phyloP scores from a whole-genome alignment of 129 eudicot species.

The Saussurea involucrata region DNA sequence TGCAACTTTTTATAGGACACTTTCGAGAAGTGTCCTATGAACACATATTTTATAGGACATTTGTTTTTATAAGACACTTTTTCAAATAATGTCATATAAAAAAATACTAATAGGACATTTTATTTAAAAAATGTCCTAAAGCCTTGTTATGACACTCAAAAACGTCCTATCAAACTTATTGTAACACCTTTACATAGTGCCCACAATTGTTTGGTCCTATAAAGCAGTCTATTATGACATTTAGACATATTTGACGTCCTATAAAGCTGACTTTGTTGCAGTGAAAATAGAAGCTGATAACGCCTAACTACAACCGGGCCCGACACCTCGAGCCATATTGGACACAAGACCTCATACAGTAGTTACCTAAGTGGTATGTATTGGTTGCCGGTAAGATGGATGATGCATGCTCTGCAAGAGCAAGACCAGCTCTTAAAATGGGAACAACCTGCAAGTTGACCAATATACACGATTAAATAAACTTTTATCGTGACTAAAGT shows the following conservation, averaged over 20 bases:
- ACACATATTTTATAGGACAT: neutral
- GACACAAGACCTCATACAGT: neutral
- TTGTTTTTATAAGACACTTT: neutral
- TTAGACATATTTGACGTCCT: neutral
- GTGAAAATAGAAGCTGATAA: neutral
- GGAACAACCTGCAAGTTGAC: slow-evolving; percentile 69
- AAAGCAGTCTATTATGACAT: neutral
- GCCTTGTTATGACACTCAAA: neutral
- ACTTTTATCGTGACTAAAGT: neutral
- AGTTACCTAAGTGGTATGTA: slow-evolving; percentile 82
- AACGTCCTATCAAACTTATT: neutral
- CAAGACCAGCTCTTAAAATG: slow-evolving; percentile 97
- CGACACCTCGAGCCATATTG: too few relatives aligned
- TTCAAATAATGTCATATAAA: neutral
- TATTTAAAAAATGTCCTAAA: neutral
- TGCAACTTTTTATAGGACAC: too few relatives aligned
- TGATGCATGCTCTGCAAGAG: slow-evolving; percentile 93
- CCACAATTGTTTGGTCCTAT: neutral
- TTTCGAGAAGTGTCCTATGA: too few relatives aligned
- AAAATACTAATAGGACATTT: neutral
- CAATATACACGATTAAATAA: neutral
- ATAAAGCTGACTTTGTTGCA: too few relatives aligned
- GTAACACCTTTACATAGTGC: neutral
- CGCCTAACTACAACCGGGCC: neutral
- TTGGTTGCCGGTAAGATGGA: slow-evolving; percentile 82